phyloP scores from a whole-genome alignment of 805 yeast species.

The Debaryomyces maramus region DNA sequence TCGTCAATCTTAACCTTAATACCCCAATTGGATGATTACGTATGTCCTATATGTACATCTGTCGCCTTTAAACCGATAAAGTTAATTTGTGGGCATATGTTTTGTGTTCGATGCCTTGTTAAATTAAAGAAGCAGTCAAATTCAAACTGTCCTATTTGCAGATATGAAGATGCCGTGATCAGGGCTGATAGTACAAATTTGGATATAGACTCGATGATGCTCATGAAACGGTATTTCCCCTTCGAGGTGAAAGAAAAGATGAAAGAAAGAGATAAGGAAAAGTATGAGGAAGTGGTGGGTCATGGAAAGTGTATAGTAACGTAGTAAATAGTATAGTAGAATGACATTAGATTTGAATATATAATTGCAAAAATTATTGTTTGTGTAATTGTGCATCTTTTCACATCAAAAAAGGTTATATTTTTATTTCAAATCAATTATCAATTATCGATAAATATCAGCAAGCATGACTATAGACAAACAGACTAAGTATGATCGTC shows the following conservation, averaged over 20 bases:
- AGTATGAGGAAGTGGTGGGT: conserved; percentile 31
- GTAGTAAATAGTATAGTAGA: conserved; percentile 4
- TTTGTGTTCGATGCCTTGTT: conserved; percentile 72
- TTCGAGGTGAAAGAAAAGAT: conserved; percentile 63
- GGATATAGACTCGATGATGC: conserved; percentile 52
- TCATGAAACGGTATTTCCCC: conserved; percentile 64
- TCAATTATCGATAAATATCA: no score
- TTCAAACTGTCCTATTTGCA: conserved; percentile 68
- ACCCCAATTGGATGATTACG: conserved; percentile 75
- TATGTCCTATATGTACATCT: conserved; percentile 70
- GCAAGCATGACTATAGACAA: conserved; percentile 30
- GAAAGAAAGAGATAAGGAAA: conserved; percentile 47
- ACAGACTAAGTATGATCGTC: conserved; percentile 74
- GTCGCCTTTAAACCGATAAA: conserved; percentile 73
- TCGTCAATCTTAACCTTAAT: conserved; percentile 53
- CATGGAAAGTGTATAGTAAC: conserved; percentile 14
- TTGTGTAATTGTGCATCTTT: no score
- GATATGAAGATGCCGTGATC: conserved; percentile 51
- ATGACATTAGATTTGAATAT: no score
- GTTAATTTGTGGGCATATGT: conserved; percentile 62
- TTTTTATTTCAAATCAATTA: no score
- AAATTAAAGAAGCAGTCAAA: conserved; percentile 60
- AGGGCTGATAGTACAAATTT: conserved; percentile 60
- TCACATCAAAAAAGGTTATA: no score
- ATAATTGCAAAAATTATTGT: no score